Evolutionary conservation across 257 asterid species (phyloP).

Genomic region (Solanum pinnatisectum): DNA sequence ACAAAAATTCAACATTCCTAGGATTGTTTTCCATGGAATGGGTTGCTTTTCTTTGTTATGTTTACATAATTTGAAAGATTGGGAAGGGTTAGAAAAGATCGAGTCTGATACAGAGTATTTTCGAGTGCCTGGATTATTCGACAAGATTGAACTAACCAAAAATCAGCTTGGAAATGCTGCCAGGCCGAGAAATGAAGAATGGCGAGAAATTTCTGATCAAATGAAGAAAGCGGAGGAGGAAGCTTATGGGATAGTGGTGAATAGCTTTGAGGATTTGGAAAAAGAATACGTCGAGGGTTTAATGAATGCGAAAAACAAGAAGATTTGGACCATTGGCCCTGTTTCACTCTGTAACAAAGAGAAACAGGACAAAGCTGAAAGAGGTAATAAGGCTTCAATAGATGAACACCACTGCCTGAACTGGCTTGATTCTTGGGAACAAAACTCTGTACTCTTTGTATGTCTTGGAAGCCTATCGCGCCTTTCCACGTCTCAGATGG

Average conservation of each 20-base stretch:
- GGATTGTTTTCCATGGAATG: conserved; percentile 12
- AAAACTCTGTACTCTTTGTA: conserved; percentile 24
- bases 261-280: conserved; percentile 44
- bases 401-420: conserved; percentile 15
- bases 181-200: not conserved
- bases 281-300: conserved; percentile 20
- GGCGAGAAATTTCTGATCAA: not conserved
- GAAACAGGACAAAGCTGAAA: conserved; percentile 16
- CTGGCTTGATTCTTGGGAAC: conserved; percentile 31
- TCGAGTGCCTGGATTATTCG: conserved; percentile 6
- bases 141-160: conserved; percentile 8
- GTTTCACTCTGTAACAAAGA: conserved; percentile 34
- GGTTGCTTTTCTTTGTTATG: conserved; percentile 17
- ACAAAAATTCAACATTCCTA: conserved; percentile 2
- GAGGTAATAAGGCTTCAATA: conserved; percentile 23
- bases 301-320: conserved; percentile 7
- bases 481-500: conserved; percentile 15
- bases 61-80: not conserved
- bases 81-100: not conserved
- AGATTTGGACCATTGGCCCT: conserved; percentile 37
- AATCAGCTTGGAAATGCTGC: conserved; percentile 12
- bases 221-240: conserved; percentile 20
- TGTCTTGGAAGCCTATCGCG: conserved; percentile 46
- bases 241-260: conserved; percentile 30
- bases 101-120: conserved; percentile 7